Evolutionary conservation across 2,329 filamentous ascomycete genomes (phyloP).

Genomic region (Chalara sp.): DNA sequence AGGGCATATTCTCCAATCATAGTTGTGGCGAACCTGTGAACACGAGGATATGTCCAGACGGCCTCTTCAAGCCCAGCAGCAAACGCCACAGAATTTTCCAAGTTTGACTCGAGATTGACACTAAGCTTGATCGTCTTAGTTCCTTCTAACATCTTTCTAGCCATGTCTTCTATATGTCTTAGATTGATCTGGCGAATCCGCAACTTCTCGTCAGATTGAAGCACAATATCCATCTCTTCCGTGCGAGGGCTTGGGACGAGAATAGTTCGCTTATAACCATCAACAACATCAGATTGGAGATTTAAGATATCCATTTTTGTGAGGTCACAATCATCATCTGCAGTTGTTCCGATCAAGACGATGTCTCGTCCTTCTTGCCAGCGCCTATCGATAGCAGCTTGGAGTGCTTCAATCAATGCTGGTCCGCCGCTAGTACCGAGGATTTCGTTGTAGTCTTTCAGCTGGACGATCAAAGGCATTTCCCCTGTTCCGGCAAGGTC

Average conservation of each 20-base stretch:
- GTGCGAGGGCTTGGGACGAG: conserved; percentile 42
- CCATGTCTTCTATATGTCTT: conserved; percentile 57
- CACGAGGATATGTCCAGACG: conserved; percentile 52
- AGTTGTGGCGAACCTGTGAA: conserved; percentile 51
- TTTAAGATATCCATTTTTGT: conserved; percentile 32
- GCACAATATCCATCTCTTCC: conserved; percentile 31
- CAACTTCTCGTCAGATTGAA: conserved; percentile 40
- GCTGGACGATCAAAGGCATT: conserved; percentile 60
- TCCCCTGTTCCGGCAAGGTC: background rate
- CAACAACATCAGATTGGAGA: conserved; percentile 37
- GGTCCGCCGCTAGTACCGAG: conserved; percentile 61
- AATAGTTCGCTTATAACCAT: conserved; percentile 44
- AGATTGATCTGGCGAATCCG: conserved; percentile 52
- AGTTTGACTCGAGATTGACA: conserved; percentile 20
- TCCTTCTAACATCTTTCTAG: conserved; percentile 30
- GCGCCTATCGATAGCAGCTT: conserved; percentile 63
- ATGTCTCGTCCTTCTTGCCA: conserved; percentile 67
- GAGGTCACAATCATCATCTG: conserved; percentile 42
- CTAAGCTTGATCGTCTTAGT: conserved; percentile 8
- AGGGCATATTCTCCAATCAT: conserved; percentile 32
- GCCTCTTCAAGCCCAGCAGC: conserved; percentile 38
- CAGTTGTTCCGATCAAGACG: conserved; percentile 73
- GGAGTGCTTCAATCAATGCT: conserved; percentile 62
- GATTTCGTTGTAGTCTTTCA: conserved; percentile 78
- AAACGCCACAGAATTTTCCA: conserved; percentile 18